Conservation (phyloP, 176 grass and related monocot species). For the Musa beccarii region DNA sequence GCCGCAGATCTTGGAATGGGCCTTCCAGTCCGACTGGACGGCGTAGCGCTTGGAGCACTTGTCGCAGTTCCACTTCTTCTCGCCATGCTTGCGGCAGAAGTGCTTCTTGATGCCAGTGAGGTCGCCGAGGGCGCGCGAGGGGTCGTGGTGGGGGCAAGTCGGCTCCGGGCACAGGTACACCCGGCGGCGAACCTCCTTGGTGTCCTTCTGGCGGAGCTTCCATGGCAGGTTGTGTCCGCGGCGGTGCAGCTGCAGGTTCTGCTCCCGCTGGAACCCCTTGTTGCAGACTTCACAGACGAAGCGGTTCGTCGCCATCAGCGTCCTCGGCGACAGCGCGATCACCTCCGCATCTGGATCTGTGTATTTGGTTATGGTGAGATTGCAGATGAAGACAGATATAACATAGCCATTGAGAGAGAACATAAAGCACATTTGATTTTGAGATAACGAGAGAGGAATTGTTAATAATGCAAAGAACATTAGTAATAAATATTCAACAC, state of each 20-base stretch:
- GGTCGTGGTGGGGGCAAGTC: constrained; percentile 92
- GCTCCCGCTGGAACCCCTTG: constrained; percentile 93
- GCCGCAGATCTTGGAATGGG: constrained; percentile 96
- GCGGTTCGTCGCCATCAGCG: constrained; percentile 83
- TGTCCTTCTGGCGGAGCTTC: constrained; percentile 94
- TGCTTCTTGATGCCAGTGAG: constrained; percentile 99
- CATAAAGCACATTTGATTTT: no score
- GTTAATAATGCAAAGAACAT: no score
- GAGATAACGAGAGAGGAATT: no score
- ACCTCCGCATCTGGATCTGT: constrained; percentile 92
- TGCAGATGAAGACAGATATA: no score
- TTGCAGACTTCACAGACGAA: constrained; percentile 98
- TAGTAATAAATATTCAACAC: no score
- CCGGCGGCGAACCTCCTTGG: constrained; percentile 47
- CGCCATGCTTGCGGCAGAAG: constrained; percentile 97
- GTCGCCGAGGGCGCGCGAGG: constrained; percentile 78
- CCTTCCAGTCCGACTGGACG: constrained; percentile 97
- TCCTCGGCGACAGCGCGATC: constrained; percentile 85
- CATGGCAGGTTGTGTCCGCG: constrained; percentile 93
- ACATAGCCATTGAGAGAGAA: no score
- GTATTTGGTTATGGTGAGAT: no score
- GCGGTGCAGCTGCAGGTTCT: constrained; percentile 93
- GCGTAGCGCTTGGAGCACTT: constrained; percentile 99
- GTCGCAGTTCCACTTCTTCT: constrained; percentile 99
- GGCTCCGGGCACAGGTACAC: constrained; percentile 94